phyloP scores from a whole-genome alignment of 495 filamentous ascomycete species.

The Penicillium pancosmium region DNA sequence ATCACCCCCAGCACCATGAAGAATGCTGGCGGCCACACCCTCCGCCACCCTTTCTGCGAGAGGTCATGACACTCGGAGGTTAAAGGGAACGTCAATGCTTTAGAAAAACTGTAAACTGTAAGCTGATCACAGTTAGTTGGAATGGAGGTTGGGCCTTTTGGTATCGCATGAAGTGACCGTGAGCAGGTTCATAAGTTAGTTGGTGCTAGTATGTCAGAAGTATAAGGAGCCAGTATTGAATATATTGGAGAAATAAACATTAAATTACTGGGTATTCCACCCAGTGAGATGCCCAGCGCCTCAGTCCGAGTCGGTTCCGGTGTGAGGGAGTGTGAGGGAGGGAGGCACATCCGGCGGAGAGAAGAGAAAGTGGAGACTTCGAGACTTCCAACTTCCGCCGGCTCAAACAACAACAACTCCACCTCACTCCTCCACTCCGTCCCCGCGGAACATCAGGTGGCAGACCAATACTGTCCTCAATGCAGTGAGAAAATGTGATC shows the following conservation, averaged over 20 bases:
- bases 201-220: no score
- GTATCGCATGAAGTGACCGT: neutral
- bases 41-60: conserved; percentile 12
- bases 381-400: neutral
- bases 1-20: conserved; percentile 32
- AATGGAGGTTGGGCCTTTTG: neutral
- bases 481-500: no score
- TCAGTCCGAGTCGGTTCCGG: no score
- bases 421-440: neutral
- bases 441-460: neutral
- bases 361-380: neutral
- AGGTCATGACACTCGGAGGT: conserved; percentile 6
- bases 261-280: no score
- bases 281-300: no score
- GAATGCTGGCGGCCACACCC: conserved; percentile 41
- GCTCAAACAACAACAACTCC: no score
- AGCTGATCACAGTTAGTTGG: neutral
- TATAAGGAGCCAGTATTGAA: no score
- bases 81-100: neutral
- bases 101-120: neutral
- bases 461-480: no score
- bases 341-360: neutral
- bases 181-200: no score
- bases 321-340: no score
- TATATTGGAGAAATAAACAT: no score